Evolutionary conservation across 2,329 filamentous ascomycete genomes (phyloP), one percentile per base, ranked within the genome.

Genomic region (Cercospora brassicicola): DNA sequence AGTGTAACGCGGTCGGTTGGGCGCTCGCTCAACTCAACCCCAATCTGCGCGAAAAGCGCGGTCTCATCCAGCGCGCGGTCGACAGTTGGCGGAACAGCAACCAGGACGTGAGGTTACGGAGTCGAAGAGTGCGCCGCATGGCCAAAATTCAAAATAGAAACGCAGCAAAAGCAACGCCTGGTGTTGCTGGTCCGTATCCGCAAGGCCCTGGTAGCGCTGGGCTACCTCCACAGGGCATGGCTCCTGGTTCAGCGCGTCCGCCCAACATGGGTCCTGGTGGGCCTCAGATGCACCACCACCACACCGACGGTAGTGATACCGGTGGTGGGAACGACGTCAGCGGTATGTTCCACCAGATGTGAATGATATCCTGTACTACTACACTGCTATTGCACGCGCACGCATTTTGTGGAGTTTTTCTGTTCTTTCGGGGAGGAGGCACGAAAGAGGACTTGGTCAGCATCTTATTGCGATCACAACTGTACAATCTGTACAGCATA

Each of bases 1-100:
- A 99, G 82, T 99, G 95, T 86, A 99, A 99, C 82, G 93, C 93
- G 0, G 95, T 99, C n/a, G 95, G 95, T n/a, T 99, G 95, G 95
- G 94, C 94, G 11, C 82, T 99, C 73, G 95, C 95, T 2, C 91
- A 98, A 77, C 83, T 99, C 64, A 99, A 99, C 79, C 90, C 93
- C 7, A 91, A 92, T 67, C 86, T 98, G 68, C 89, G 94, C 71
- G 94, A 94, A 73, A 98, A 98, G 85, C 88, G 95, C 74, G 95
- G 95, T 7, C 85, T 99, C 68, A 99, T 99, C 74, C 95, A 99
- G 83, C 88, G 95, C 72, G 95, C 95, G 1, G 95, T 99, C 55
- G 95, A 99, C 81, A 97, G 94, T 83, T 98, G 95, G 95, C 88
- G 95, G 71, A 99, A 99, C 84, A 98, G 94, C 86, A 98, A 98